Conservation (phyloP, 176 grass and related monocot species). For the Hsuehochloa calcarea region DNA sequence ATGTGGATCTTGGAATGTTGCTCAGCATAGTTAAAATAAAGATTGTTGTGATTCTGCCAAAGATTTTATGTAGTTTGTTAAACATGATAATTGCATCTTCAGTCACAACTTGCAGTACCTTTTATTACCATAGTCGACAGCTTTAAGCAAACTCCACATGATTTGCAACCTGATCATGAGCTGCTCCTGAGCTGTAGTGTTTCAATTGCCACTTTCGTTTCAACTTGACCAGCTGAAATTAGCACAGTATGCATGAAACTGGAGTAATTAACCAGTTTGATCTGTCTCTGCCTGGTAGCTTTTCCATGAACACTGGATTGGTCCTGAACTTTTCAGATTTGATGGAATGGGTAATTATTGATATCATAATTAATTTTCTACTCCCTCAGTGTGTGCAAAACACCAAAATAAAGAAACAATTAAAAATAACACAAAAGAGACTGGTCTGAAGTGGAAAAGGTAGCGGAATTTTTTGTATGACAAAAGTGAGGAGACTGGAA, state of each 20-base stretch:
- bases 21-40: slow-evolving; percentile 31
- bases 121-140: slow-evolving; percentile 34
- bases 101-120: slow-evolving; percentile 23
- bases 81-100: slow-evolving; percentile 32
- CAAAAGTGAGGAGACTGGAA: slow-evolving; percentile 30
- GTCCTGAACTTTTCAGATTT: slow-evolving; percentile 22
- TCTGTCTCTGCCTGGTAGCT: slow-evolving; percentile 30
- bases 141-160: slow-evolving; percentile 67
- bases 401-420: not conserved
- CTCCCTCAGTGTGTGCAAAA: slow-evolving; percentile 4
- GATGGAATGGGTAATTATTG: not conserved
- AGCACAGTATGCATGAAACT: not conserved
- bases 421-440: not conserved
- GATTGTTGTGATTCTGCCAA: slow-evolving; percentile 28
- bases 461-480: not conserved
- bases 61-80: slow-evolving; percentile 42
- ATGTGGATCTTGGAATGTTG: slow-evolving; percentile 44
- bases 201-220: slow-evolving; percentile 27
- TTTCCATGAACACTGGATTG: slow-evolving; percentile 40
- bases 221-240: slow-evolving; percentile 27
- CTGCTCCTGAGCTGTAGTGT: slow-evolving; percentile 54
- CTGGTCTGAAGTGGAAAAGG: slow-evolving; percentile 1
- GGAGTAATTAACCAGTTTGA: slow-evolving; percentile 33
- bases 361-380: not conserved
- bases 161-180: slow-evolving; percentile 39